Evolutionary conservation across 805 yeast genomes (phyloP).

Genomic region (Blastobotrys peoriensis): DNA sequence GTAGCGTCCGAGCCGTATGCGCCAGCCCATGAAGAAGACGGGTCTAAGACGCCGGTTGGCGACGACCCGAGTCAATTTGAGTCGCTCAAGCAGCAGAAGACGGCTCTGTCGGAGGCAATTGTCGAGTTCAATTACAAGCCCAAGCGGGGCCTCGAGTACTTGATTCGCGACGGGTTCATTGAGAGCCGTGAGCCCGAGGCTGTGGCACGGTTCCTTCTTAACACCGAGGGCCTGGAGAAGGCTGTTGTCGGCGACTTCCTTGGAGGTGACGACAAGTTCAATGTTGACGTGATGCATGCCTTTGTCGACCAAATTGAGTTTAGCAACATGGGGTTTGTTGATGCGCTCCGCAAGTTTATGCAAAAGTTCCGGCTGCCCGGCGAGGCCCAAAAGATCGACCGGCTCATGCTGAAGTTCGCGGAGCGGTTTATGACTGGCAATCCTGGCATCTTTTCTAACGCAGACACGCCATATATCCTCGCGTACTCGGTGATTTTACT

Average conservation of each 20-base stretch:
- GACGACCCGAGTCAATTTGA: conserved; percentile 86
- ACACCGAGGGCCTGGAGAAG: conserved; percentile 70
- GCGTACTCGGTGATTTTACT: conserved; percentile 89
- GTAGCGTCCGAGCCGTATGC: not conserved
- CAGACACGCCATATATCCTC: conserved; percentile 88
- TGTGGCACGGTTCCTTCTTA: conserved; percentile 68
- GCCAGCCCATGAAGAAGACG: not conserved
- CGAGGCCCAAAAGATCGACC: conserved; percentile 95
- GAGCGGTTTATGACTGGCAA: conserved; percentile 85
- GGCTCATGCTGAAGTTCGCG: conserved; percentile 95
- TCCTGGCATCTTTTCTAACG: conserved; percentile 80
- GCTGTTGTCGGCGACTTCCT: conserved; percentile 82
- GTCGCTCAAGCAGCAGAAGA: conserved; percentile 73
- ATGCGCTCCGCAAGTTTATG: conserved; percentile 75
- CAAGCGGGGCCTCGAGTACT: conserved; percentile 62
- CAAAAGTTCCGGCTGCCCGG: conserved; percentile 95
- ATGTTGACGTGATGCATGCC: conserved; percentile 82
- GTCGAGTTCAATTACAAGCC: conserved; percentile 80
- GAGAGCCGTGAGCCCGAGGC: conserved; percentile 52
- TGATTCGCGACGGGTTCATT: conserved; percentile 61
- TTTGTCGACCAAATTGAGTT: conserved; percentile 89
- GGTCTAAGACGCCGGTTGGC: conserved; percentile 10
- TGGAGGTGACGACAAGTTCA: conserved; percentile 79
- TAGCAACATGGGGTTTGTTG: conserved; percentile 61
- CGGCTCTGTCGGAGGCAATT: conserved; percentile 70